Evolutionary conservation across 1,284 basidiomycete genomes (phyloP).

Genomic region (Thecaphora thlaspeos): DNA sequence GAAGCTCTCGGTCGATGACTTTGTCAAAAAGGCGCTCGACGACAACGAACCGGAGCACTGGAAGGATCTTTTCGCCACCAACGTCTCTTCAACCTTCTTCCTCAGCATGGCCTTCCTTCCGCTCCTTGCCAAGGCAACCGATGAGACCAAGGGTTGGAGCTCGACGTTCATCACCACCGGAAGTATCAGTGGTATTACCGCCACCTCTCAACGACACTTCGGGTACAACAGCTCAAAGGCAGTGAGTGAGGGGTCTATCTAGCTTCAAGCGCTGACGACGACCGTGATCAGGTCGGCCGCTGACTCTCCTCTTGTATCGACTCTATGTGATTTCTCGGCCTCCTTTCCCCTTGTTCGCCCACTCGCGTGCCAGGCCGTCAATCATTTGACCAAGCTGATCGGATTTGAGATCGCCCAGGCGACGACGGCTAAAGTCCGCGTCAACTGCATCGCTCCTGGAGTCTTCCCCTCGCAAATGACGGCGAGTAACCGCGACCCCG

Average conservation of each 20-base stretch:
- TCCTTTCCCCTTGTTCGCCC: too few relatives aligned
- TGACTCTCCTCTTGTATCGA: too few relatives aligned
- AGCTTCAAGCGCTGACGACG: too few relatives aligned
- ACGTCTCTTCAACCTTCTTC: constrained; percentile 36
- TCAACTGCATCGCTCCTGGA: constrained; percentile 47
- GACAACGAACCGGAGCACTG: constrained; percentile 42
- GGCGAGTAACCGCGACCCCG: constrained; percentile 18
- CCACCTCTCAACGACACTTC: constrained; percentile 36
- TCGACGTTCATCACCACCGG: constrained; percentile 30
- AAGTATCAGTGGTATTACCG: constrained; percentile 33
- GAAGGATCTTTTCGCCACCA: constrained; percentile 40
- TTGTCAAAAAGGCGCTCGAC: constrained; percentile 30
- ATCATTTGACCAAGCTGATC: constrained; percentile 36
- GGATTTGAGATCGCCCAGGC: constrained; percentile 28
- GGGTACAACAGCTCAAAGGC: constrained; percentile 45
- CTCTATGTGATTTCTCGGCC: too few relatives aligned
- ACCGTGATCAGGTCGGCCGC: too few relatives aligned
- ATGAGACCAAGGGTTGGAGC: constrained; percentile 24
- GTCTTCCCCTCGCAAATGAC: constrained; percentile 46
- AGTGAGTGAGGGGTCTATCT: background rate
- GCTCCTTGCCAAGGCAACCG: constrained; percentile 26
- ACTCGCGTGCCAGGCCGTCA: constrained; percentile 19
- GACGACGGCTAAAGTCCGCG: constrained; percentile 35
- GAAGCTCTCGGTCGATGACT: constrained; percentile 22
- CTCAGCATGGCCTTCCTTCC: constrained; percentile 38